These are phyloP conservation scores for Lophium mytilinum DNA, from an alignment of 495 filamentous ascomycete genomes.

Conservation along the genomic window DNA sequence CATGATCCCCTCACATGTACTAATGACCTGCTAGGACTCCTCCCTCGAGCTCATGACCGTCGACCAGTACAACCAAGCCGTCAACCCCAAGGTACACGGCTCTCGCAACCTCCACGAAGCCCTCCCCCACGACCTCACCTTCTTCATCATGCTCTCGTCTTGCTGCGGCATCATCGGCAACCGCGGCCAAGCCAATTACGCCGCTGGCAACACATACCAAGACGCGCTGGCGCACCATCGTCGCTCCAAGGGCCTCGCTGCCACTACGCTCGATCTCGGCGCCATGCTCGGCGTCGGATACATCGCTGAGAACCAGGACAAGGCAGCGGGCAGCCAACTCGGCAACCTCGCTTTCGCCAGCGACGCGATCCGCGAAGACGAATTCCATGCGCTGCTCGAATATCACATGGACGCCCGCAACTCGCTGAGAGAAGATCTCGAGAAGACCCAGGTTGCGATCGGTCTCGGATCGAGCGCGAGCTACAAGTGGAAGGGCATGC, in stretches of 20 bases:
- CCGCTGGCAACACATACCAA: constrained; percentile 4
- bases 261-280: not conserved
- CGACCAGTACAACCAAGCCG: not conserved
- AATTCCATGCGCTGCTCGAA: constrained; percentile 29
- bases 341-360: not conserved
- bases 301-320: not conserved
- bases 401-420: constrained; percentile 30
- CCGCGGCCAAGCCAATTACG: constrained; percentile 5
- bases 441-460: not conserved
- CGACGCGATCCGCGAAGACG: constrained; percentile 23
- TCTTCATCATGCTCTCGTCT: constrained; percentile 12
- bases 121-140: constrained; percentile 1
- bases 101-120: constrained; percentile 5
- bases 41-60: not conserved
- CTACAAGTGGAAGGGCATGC: constrained; percentile 24
- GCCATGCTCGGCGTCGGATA: not conserved
- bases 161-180: constrained; percentile 4
- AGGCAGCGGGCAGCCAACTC: not conserved
- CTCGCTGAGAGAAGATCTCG: constrained; percentile 27
- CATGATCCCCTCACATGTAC: not conserved
- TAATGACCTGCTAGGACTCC: not conserved
- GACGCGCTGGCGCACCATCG: constrained; percentile 2
- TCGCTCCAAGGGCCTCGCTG: not conserved
- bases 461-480: constrained; percentile 5
- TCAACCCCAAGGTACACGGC: constrained; percentile 5